These are phyloP conservation scores for Hyphodiscus sp. DNA, from an alignment of 2,329 filamentous ascomycete genomes.

Conservation along the genomic window DNA sequence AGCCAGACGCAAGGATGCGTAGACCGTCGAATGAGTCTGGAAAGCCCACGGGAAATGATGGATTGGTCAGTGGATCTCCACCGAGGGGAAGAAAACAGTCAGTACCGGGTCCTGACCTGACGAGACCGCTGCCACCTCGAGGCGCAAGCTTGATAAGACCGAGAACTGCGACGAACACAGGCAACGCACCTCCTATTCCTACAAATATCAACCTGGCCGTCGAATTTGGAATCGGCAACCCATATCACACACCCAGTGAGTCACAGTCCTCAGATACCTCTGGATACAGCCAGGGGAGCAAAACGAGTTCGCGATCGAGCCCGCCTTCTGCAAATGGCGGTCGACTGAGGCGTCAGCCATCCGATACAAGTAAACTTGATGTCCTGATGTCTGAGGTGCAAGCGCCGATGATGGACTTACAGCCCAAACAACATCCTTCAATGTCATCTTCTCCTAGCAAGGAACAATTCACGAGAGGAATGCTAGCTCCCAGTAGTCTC, in stretches of 20 bases:
- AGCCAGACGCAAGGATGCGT: conserved; percentile 13
- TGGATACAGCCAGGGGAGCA: conserved; percentile 50
- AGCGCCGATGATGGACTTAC: conserved; percentile 40
- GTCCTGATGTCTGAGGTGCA: conserved; percentile 51
- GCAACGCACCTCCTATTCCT: conserved; percentile 22
- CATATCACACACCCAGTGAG: conserved; percentile 57
- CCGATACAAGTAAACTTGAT: conserved; percentile 37
- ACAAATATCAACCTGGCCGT: conserved; percentile 46
- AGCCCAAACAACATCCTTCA: conserved; percentile 28
- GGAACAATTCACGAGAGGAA: conserved; percentile 12
- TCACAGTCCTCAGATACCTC: conserved; percentile 62
- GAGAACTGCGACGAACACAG: conserved; percentile 14
- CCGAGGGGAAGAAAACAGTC: conserved; percentile 19
- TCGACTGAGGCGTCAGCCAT: conserved; percentile 34
- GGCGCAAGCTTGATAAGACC: conserved; percentile 24
- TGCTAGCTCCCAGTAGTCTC: conserved; percentile 10
- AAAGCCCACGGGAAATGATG: neutral
- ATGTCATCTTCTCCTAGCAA: conserved; percentile 23
- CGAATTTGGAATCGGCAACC: conserved; percentile 56
- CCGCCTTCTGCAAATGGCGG: conserved; percentile 36
- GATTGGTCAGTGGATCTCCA: conserved; percentile 5
- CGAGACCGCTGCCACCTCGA: conserved; percentile 26
- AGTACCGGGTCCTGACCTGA: conserved; percentile 24
- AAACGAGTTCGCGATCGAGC: conserved; percentile 56
- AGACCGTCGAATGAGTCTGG: conserved; percentile 14